Conservation (phyloP, 192 early-diverging fungal genomes). For the Umbelopsis sp. region DNA sequence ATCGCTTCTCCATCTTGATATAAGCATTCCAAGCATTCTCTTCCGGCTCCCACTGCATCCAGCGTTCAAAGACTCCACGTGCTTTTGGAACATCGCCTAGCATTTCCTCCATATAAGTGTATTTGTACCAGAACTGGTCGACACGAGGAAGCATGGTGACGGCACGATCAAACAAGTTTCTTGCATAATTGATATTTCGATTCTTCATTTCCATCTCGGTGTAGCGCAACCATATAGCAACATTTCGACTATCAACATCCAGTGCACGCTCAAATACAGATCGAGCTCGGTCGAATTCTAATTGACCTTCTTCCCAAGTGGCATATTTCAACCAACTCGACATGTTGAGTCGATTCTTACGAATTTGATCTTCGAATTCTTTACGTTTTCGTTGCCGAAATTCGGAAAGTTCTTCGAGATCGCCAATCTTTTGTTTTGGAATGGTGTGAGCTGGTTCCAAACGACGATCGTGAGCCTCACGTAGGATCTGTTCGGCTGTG, state of each 20-base stretch:
- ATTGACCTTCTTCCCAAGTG: constrained; percentile 90
- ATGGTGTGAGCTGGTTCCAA: constrained; percentile 62
- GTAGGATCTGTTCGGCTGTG: constrained; percentile 97
- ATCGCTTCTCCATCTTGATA: constrained; percentile 91
- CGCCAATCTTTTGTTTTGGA: constrained; percentile 87
- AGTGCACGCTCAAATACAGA: constrained; percentile 93
- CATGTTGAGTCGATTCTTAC: constrained; percentile 82
- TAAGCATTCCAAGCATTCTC: constrained; percentile 94
- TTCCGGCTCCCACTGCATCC: constrained; percentile 98
- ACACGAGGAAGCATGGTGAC: constrained; percentile 84
- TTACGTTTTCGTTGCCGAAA: constrained; percentile 89
- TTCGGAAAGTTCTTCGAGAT: constrained; percentile 91
- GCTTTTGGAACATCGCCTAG: constrained; percentile 88
- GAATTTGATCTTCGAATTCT: constrained; percentile 91
- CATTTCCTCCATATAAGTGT: constrained; percentile 97
- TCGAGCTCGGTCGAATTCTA: constrained; percentile 82
- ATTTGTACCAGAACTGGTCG: constrained; percentile 92
- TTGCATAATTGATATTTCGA: constrained; percentile 88
- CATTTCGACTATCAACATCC: constrained; percentile 86
- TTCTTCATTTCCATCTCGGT: constrained; percentile 99
- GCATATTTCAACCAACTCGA: constrained; percentile 97
- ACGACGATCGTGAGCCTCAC: constrained; percentile 87
- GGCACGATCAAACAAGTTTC: constrained; percentile 94
- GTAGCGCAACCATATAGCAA: constrained; percentile 89
- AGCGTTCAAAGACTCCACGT: constrained; percentile 94